phyloP scores from a whole-genome alignment of 805 yeast genomes.

The Brettanomyces anomalus region DNA sequence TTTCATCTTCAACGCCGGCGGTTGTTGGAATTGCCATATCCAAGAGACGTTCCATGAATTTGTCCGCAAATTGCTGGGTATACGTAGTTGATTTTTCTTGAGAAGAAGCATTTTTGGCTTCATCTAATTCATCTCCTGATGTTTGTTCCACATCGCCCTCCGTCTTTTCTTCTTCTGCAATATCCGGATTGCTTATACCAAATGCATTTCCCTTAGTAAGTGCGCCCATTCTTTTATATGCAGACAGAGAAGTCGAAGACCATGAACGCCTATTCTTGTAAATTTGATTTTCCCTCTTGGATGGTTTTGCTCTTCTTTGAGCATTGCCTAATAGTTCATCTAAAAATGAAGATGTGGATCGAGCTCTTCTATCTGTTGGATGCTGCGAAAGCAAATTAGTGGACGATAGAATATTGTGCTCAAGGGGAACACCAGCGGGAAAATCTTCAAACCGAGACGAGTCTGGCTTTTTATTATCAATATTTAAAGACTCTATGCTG shows the following conservation, averaged over 20 bases:
- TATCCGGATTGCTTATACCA: too few species aligned
- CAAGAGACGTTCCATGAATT: conserved; percentile 60
- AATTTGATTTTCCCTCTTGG: not conserved
- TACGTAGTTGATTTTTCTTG: not conserved
- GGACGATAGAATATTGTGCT: not conserved
- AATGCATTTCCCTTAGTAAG: too few species aligned
- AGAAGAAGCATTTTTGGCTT: not conserved
- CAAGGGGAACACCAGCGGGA: too few species aligned
- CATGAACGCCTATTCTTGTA: not conserved
- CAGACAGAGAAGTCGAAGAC: not conserved
- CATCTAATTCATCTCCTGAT: not conserved
- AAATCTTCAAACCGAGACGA: too few species aligned
- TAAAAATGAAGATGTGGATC: conserved; percentile 11
- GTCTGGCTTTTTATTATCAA: too few species aligned
- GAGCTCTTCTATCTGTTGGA: not conserved
- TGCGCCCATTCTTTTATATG: not conserved
- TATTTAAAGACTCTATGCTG: too few species aligned
- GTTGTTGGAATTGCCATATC: conserved; percentile 62
- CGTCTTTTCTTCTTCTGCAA: not conserved
- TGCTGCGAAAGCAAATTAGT: not conserved
- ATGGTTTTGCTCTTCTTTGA: not conserved
- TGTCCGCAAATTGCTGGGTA: conserved; percentile 35
- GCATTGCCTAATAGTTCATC: not conserved
- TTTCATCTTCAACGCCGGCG: conserved; percentile 36
- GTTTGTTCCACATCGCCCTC: not conserved